Base-by-base conservation (phyloP, 2,329 filamentous ascomycete genomes). In the Hypoxylon sp. region DNA sequence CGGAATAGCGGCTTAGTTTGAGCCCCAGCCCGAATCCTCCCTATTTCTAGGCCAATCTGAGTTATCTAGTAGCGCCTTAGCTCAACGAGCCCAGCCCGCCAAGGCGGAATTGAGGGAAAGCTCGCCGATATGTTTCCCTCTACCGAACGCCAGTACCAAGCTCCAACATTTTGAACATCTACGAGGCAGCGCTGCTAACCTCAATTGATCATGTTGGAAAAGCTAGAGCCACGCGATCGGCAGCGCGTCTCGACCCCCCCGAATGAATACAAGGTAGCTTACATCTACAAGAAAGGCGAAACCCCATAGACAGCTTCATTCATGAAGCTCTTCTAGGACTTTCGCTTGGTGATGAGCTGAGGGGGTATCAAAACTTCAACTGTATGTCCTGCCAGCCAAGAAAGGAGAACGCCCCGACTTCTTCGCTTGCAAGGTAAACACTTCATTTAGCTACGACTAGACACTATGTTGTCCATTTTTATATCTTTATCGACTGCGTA, bases 21-120 rank as follows among this genome's bases (percentile, higher is more conserved):
- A 53, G 37, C 59, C 41, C 48, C 39, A 62, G 51, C 27, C 53
- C 43, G 14, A 59, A 55, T 54, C 54, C 34, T 55, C 57, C 50
- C 27, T 47, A 19, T 9, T 3, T 37, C 25, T 32, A 62, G 52
- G 30, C 66, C 63, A 64, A 65, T 70, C 57, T 56, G 9, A 45
- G 43, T 19, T 43, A 32, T 50, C 51, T 21, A 50, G 25, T 11
- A 21, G 11, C 7, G 37, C 16, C 45, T 29, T 8, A 51, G 41
- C 43, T 43, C 27, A 61, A 41, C 61, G 48, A 54, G 55, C 65
- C 55, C 34, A 57, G 54, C 5, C n/a, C 41, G 73, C 73, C 73
- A 75, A 75, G 73, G 62, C 73, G 73, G 73, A 74, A 55, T 29
- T 43, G 50, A 70, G 61, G 69, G 54, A 65, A n/a, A 56, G 47